A percentile compares a stretch with the other conserved stretches of the same genome.
Evolutionary conservation across 306 rosid genomes (phyloP).

Genomic region (Fagus sylvatica): DNA sequence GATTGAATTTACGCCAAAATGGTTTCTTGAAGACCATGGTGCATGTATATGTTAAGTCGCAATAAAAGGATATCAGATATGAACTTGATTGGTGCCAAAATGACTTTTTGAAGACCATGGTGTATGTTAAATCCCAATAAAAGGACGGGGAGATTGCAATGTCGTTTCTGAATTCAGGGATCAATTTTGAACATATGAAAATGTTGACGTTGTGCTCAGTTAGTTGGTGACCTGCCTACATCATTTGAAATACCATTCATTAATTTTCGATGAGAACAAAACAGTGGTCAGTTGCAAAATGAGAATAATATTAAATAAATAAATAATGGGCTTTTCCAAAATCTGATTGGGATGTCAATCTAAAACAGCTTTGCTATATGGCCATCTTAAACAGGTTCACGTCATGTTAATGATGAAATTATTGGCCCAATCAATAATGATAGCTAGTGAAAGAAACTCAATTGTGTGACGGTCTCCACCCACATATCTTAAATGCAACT

Average conservation of each 20-base stretch:
- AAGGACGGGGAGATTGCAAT: neutral
- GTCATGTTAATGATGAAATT: neutral
- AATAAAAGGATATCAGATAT: too few species aligned
- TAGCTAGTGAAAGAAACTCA: neutral
- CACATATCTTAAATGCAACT: too few species aligned
- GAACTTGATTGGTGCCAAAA: too few species aligned
- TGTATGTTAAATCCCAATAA: neutral
- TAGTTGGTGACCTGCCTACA: neutral
- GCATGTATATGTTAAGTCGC: too few species aligned
- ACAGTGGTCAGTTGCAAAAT: neutral
- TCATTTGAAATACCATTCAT: neutral
- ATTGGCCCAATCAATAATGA: neutral
- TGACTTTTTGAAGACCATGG: too few species aligned
- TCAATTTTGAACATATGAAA: neutral
- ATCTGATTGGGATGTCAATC: too few species aligned
- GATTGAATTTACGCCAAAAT: too few species aligned
- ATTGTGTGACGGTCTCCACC: neutral
- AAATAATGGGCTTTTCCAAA: too few species aligned
- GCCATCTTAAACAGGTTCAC: neutral
- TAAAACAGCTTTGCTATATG: too few species aligned
- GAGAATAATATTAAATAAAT: neutral
- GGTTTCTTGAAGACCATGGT: too few species aligned
- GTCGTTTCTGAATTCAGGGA: neutral
- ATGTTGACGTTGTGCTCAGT: neutral
- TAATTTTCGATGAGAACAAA: neutral